Evolutionary conservation across 768 basidiomycete species (phyloP), one percentile per base, ranked within the genome.

Genomic region (Rhizopogon vulgaris): DNA sequence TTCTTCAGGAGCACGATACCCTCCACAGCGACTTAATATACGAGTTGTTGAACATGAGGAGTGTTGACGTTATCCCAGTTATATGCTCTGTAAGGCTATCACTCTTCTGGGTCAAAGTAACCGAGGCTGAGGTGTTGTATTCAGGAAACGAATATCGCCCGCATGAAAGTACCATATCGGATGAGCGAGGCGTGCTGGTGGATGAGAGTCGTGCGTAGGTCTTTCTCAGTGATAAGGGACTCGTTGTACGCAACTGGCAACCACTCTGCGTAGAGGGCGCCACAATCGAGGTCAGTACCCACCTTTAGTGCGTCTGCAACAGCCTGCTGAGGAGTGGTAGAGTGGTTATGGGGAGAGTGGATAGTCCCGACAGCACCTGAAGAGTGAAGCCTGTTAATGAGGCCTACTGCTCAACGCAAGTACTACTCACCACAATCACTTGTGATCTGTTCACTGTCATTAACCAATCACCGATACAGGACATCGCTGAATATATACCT

Each of bases 1-100:
- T 85, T 87, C 70, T 85, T 85, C 14, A 85, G 68, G 6, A 85
- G 69, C 15, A 80, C 79, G 3, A 82, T 72, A 18, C 80, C 78
- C 59, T 80, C 77, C 4, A 74, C 63, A 3, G 80, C 80, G 25
- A 76, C 78, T 48, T 70, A 68, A 58, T 77, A 66, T 3, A 80
- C 80, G 12, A 83, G 70, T 15, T 69, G 58, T 54, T 77, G 78
- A 1, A 80, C 73, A 7, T 60, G 45, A 3, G 74, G 72, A 1
- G 72, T 72, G 59, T 80, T 78, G 55, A 83, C 71, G 52, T 77
- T 71, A 5, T 67, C 62, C 73, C 75, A 81, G 36, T 57, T 62
- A 15, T 82, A 68, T 55, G 77, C 73, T 2, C 80, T 73, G 62
- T 70, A 80, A 3, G 80, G 78, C 59, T 82, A 80, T 3, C 58